These are phyloP conservation scores for Candida pseudoglaebosa DNA, from an alignment of 805 yeast genomes.

Conservation along the genomic window DNA sequence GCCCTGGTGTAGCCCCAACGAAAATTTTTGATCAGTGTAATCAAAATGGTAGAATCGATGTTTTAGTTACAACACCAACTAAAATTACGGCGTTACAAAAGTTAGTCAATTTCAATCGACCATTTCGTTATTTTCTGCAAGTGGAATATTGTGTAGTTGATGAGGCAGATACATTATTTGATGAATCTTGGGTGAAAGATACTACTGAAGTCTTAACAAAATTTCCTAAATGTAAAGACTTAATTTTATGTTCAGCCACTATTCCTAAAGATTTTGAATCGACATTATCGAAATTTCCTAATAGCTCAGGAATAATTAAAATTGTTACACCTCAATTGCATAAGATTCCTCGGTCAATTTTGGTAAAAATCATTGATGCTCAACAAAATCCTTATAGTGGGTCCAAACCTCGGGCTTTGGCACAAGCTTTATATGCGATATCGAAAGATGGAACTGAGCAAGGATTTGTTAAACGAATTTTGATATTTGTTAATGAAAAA, in stretches of 20 bases:
- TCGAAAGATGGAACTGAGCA: constrained; percentile 78
- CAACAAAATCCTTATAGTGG: constrained; percentile 77
- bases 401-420: constrained; percentile 76
- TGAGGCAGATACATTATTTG: constrained; percentile 92
- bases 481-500: constrained; percentile 80
- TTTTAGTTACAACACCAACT: constrained; percentile 82
- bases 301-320: constrained; percentile 43
- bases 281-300: constrained; percentile 62
- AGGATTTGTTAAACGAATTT: constrained; percentile 70
- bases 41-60: constrained; percentile 54
- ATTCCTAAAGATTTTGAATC: constrained; percentile 74
- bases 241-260: constrained; percentile 86
- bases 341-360: constrained; percentile 72
- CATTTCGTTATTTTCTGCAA: constrained; percentile 35
- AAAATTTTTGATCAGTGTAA: constrained; percentile 47
- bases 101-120: constrained; percentile 25
- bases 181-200: constrained; percentile 66
- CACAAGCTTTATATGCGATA: constrained; percentile 85
- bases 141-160: constrained; percentile 71
- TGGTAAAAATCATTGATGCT: constrained; percentile 73
- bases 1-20: constrained; percentile 51
- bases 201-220: constrained; percentile 56
- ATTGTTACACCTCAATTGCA: constrained; percentile 82
- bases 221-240: constrained; percentile 50
- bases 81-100: constrained; percentile 48